Conservation (phyloP, 495 filamentous ascomycete genomes). For the Recurvomyces mirabilis region DNA sequence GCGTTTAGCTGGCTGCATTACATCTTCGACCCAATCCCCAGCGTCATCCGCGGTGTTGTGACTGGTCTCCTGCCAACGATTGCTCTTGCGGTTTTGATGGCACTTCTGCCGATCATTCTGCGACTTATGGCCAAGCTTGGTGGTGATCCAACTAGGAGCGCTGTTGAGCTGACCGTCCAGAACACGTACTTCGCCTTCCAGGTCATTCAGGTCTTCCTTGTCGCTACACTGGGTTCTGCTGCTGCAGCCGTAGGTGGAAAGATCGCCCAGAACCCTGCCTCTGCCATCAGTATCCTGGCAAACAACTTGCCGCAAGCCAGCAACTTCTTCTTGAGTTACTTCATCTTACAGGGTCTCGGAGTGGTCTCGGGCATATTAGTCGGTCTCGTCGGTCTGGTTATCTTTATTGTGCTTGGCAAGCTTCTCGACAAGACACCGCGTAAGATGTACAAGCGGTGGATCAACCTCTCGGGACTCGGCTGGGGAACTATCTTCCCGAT, state of each 20-base stretch:
- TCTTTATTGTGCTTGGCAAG: constrained; percentile 68
- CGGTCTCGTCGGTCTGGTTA: constrained; percentile 63
- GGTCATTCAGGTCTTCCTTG: constrained; percentile 87
- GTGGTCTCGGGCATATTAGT: constrained; percentile 64
- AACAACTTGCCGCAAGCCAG: constrained; percentile 65
- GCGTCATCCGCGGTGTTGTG: constrained; percentile 63
- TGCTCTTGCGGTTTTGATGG: constrained; percentile 75
- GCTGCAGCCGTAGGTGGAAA: constrained; percentile 56
- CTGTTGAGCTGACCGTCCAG: constrained; percentile 77
- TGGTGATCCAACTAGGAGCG: constrained; percentile 65
- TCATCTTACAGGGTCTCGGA: constrained; percentile 85
- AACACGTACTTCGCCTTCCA: constrained; percentile 94
- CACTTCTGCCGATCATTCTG: constrained; percentile 77
- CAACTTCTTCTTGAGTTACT: constrained; percentile 93
- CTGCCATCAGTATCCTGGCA: constrained; percentile 55
- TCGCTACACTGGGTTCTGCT: constrained; percentile 67
- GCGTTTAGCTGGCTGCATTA: constrained; percentile 53
- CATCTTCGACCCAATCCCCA: constrained; percentile 57
- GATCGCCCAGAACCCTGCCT: constrained; percentile 53
- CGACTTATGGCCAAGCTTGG: constrained; percentile 65
- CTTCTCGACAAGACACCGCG: constrained; percentile 63
- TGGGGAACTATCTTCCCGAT: constrained; percentile 87
- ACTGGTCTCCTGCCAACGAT: constrained; percentile 75
- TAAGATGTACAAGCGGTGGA: constrained; percentile 60
- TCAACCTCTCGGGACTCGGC: constrained; percentile 48